Conservation (phyloP, 129 eudicot species). For the Chrysanthemum makinoi region DNA sequence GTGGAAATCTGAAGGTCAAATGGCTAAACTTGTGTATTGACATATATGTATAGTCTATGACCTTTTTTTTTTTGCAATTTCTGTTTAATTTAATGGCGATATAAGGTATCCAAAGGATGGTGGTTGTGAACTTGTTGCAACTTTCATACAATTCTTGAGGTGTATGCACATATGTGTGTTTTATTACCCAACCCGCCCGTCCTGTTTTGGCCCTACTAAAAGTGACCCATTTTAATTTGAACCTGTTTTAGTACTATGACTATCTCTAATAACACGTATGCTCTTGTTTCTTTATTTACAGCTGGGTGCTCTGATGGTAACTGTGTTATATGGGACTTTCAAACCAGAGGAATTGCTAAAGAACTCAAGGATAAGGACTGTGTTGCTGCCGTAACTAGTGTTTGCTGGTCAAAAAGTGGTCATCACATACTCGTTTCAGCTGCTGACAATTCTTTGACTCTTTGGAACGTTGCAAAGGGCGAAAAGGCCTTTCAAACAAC, state of each 20-base stretch:
- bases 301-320: conserved; percentile 95
- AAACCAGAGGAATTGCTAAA: conserved; percentile 74
- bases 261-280: background rate
- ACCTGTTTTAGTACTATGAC: background rate
- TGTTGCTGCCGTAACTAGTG: conserved; percentile 67
- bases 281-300: conserved; percentile 17
- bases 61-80: background rate
- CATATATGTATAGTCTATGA: background rate
- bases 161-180: too few relatives aligned
- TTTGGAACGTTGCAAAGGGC: conserved; percentile 83
- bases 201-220: too few relatives aligned
- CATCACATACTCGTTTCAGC: conserved; percentile 77
- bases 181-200: too few relatives aligned
- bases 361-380: conserved; percentile 66
- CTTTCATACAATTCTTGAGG: background rate
- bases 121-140: background rate
- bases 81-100: background rate
- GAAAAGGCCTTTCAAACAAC: conserved; percentile 54
- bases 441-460: conserved; percentile 73
- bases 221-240: too few relatives aligned
- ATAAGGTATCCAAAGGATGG: background rate
- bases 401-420: conserved; percentile 85
- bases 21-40: background rate
- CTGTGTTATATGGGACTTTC: conserved; percentile 86
- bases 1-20: background rate